phyloP scores from a whole-genome alignment of 108 stramenopile genomes.

The Chaetoceros tenuissimus region DNA sequence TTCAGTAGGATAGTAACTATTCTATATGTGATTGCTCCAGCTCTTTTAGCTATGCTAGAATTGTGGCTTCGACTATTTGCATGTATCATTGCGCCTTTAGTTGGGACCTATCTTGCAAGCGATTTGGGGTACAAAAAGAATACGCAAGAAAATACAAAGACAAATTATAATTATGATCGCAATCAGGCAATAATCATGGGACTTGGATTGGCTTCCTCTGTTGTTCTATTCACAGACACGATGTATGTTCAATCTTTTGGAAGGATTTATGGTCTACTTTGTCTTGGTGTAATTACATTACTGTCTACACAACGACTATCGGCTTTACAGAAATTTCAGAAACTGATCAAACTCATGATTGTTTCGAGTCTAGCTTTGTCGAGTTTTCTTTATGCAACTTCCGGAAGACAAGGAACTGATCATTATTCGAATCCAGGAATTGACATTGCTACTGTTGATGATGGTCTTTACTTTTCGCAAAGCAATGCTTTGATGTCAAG shows the following conservation, averaged over 20 bases:
- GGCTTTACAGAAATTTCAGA: slow-evolving; percentile 7
- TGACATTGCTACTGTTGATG: slow-evolving; percentile 29
- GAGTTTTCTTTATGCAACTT: background rate
- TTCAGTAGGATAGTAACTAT: slow-evolving; percentile 17
- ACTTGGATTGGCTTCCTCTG: slow-evolving; percentile 40
- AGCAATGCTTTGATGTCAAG: slow-evolving; percentile 33
- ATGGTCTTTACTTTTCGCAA: slow-evolving; percentile 55
- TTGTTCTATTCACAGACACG: slow-evolving; percentile 64
- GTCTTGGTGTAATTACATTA: slow-evolving; percentile 23
- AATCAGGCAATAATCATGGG: slow-evolving; percentile 6
- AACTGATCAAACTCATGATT: background rate
- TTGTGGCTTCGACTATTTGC: slow-evolving; percentile 70
- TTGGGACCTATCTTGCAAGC: slow-evolving; percentile 14
- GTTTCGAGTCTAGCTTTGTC: background rate
- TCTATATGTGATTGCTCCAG: slow-evolving; percentile 17
- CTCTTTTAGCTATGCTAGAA: slow-evolving; percentile 64
- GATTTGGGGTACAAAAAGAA: background rate
- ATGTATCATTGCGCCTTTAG: slow-evolving; percentile 23
- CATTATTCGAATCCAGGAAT: slow-evolving; percentile 16
- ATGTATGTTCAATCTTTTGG: slow-evolving; percentile 60
- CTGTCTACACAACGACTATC: slow-evolving; percentile 23
- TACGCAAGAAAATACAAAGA: background rate
- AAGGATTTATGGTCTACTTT: slow-evolving; percentile 25
- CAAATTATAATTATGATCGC: slow-evolving; percentile 2
- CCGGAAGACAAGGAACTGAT: background rate